These are phyloP conservation scores for Pleurotus salmoneostramineus DNA, from an alignment of 768 basidiomycete species.

Conservation along the genomic window DNA sequence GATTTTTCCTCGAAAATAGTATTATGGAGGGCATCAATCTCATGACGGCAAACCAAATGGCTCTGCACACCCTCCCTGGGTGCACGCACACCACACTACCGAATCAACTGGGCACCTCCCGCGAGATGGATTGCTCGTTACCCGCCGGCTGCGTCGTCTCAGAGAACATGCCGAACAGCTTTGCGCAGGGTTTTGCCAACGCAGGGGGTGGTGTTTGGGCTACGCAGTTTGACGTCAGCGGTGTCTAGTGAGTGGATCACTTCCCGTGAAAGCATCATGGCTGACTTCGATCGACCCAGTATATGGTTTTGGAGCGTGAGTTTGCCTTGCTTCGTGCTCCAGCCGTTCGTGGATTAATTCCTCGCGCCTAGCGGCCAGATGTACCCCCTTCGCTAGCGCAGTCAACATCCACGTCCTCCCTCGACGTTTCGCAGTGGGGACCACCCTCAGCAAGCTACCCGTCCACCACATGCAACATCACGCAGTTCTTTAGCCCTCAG, in stretches of 20 bases:
- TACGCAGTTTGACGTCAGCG: conserved; percentile 60
- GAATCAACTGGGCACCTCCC: conserved; percentile 26
- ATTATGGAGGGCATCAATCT: conserved; percentile 63
- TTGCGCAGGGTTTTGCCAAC: conserved; percentile 41
- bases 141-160: conserved; percentile 39
- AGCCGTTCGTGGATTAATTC: conserved; percentile 13
- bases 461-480: conserved; percentile 34
- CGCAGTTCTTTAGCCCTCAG: conserved; percentile 38
- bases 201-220: conserved; percentile 58
- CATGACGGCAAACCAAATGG: conserved; percentile 46
- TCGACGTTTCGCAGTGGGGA: conserved; percentile 39
- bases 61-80: conserved; percentile 43
- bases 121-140: conserved; percentile 25
- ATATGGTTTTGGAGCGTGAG: conserved; percentile 48
- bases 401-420: conserved; percentile 23
- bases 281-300: conserved; percentile 14
- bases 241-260: conserved; percentile 22
- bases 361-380: conserved; percentile 26
- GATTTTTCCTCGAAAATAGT: conserved; percentile 11
- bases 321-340: not conserved
- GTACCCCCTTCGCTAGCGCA: conserved; percentile 31
- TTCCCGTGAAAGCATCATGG: not conserved
- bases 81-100: conserved; percentile 27
- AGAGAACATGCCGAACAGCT: conserved; percentile 40
- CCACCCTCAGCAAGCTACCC: conserved; percentile 37